phyloP scores from a whole-genome alignment of 2,329 filamentous ascomycete species.

The Xylariaceae sp. region DNA sequence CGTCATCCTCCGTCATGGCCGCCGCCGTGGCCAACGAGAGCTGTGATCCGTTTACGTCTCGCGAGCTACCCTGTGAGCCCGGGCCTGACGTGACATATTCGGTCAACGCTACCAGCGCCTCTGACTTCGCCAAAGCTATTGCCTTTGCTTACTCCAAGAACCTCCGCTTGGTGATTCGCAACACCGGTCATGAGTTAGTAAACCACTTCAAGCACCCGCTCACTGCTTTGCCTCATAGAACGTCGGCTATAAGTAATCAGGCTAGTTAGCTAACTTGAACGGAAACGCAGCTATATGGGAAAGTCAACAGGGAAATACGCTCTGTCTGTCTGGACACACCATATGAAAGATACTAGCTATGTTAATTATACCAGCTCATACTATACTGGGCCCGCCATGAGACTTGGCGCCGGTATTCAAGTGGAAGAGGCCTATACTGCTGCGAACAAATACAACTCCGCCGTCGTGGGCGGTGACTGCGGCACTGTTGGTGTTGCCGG shows the following conservation, averaged over 20 bases:
- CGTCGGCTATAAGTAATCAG: no score
- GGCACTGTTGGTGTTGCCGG: conserved; percentile 47
- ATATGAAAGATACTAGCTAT: conserved; percentile 39
- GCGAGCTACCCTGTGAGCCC: neutral
- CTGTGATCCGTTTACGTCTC: conserved; percentile 5
- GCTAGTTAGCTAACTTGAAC: neutral
- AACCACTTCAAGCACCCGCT: no score
- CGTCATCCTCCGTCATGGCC: conserved; percentile 7
- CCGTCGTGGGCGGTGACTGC: conserved; percentile 42
- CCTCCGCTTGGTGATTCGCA: conserved; percentile 4
- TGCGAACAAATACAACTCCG: conserved; percentile 38
- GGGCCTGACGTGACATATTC: neutral
- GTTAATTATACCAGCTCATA: neutral
- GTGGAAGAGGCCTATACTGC: conserved; percentile 35
- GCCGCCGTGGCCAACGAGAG: conserved; percentile 4
- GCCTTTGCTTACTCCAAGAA: conserved; percentile 1
- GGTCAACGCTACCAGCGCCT: neutral
- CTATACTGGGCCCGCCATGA: conserved; percentile 45
- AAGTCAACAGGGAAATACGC: conserved; percentile 46
- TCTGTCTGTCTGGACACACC: conserved; percentile 45
- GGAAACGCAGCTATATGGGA: neutral
- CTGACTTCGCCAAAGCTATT: neutral
- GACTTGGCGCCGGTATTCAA: conserved; percentile 46
- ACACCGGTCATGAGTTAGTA: conserved; percentile 9
- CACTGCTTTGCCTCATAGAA: no score